Conservation (phyloP, 2,329 filamentous ascomycete genomes). For the Hansfordia pulvinata region DNA sequence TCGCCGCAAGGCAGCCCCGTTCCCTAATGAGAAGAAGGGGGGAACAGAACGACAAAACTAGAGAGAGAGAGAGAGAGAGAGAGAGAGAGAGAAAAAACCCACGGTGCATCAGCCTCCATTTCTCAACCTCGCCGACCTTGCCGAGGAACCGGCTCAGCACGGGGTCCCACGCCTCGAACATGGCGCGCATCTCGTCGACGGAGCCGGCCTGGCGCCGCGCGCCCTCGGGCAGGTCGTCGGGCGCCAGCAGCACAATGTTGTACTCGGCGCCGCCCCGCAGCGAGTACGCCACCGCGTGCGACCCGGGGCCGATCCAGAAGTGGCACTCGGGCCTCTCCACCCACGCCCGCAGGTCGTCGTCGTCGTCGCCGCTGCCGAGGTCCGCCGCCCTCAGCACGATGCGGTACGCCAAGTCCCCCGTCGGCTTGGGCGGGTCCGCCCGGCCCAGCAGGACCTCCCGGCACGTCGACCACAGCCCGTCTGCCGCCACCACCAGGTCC, state of each 20-base stretch:
- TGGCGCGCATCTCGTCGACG: conserved; percentile 43
- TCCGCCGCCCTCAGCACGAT: too few species aligned
- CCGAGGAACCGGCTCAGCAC: conserved; percentile 27
- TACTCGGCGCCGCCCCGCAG: conserved; percentile 43
- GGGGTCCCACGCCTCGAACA: conserved; percentile 54
- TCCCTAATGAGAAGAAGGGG: too few species aligned
- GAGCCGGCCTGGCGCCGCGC: conserved; percentile 37
- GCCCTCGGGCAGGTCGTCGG: conserved; percentile 44
- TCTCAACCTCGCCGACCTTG: conserved; percentile 45
- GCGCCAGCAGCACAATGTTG: conserved; percentile 53
- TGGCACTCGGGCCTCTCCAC: conserved; percentile 36
- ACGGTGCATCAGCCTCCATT: conserved; percentile 54
- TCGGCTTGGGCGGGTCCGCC: conserved; percentile 36
- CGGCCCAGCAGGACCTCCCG: conserved; percentile 31
- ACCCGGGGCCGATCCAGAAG: conserved; percentile 50
- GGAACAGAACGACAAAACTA: too few species aligned
- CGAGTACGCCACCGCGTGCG: conserved; percentile 50
- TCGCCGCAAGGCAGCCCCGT: too few species aligned
- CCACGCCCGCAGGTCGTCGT: conserved; percentile 35
- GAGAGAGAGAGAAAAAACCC: conserved; percentile 7
- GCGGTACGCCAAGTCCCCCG: conserved; percentile 52
- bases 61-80: not conserved
- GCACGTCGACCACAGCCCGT: conserved; percentile 49
- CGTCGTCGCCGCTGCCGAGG: conserved; percentile 33
- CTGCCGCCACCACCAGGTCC: conserved; percentile 50